A percentile compares a stretch with the other conserved stretches of the same genome.
Evolutionary conservation across 352 stramenopile species (phyloP).

Genomic region (Phytophthora multivora): DNA sequence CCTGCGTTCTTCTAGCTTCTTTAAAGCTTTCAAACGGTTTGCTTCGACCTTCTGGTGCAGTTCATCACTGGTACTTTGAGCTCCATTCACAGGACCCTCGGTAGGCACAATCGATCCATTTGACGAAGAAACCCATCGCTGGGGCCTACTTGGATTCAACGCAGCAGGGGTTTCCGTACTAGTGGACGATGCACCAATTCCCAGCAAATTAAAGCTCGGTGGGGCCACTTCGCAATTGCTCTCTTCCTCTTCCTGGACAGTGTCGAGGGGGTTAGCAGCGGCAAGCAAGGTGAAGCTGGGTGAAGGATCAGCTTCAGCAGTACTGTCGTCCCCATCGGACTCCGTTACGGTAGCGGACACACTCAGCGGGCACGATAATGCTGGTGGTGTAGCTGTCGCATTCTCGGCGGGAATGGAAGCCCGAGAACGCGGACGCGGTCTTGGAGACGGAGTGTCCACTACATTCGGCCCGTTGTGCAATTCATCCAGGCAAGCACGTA

Average conservation of each 20-base stretch:
- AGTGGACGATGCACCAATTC: neutral
- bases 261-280: constrained; percentile 6
- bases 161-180: neutral
- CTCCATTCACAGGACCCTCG: neutral
- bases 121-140: neutral
- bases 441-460: constrained; percentile 11
- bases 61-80: constrained; percentile 10
- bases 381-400: neutral
- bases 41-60: constrained; percentile 67
- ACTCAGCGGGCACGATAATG: constrained; percentile 11
- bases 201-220: constrained; percentile 32
- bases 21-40: constrained; percentile 64
- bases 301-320: constrained; percentile 18
- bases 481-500: constrained; percentile 65
- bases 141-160: neutral
- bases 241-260: constrained; percentile 7
- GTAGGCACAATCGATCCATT: neutral
- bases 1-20: constrained; percentile 55
- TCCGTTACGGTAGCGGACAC: constrained; percentile 15
- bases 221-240: constrained; percentile 2
- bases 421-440: constrained; percentile 12
- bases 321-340: constrained; percentile 22
- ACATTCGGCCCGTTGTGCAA: constrained; percentile 29
- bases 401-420: neutral
- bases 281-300: constrained; percentile 38